phyloP scores from a whole-genome alignment of 2,329 filamentous ascomycete genomes.

The Basipetospora chlamydospora region DNA sequence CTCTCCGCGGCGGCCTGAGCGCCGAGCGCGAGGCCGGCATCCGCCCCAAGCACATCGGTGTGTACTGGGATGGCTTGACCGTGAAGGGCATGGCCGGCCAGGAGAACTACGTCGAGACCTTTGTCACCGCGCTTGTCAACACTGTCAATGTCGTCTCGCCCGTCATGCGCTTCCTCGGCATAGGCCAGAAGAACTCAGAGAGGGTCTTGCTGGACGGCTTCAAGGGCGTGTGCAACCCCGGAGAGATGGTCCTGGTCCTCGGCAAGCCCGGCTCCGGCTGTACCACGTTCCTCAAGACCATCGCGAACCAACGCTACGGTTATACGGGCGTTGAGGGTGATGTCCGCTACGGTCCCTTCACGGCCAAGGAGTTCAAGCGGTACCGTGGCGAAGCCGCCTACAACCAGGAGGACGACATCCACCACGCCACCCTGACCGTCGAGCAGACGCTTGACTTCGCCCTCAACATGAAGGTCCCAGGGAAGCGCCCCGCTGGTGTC shows the following conservation, averaged over 20 bases:
- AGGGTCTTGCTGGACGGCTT: conserved; percentile 62
- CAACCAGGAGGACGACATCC: conserved; percentile 75
- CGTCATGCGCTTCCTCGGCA: conserved; percentile 45
- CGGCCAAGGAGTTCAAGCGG: conserved; percentile 50
- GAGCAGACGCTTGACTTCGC: conserved; percentile 79
- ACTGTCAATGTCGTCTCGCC: conserved; percentile 65
- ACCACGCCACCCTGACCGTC: conserved; percentile 74
- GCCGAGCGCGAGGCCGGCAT: conserved; percentile 68
- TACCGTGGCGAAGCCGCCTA: conserved; percentile 77
- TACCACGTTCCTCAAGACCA: conserved; percentile 54
- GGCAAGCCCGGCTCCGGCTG: conserved; percentile 63
- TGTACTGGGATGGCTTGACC: conserved; percentile 64
- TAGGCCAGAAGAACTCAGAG: conserved; percentile 54
- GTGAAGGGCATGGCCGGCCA: conserved; percentile 62
- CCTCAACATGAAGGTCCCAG: conserved; percentile 69
- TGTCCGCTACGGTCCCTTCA: conserved; percentile 63
- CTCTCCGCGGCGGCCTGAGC: conserved; percentile 54
- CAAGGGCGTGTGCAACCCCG: conserved; percentile 55
- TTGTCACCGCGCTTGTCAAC: conserved; percentile 60
- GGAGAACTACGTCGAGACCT: conserved; percentile 59
- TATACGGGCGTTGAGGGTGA: conserved; percentile 48
- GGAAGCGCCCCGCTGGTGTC: conserved; percentile 61
- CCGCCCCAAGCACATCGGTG: conserved; percentile 63
- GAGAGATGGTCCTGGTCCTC: conserved; percentile 79
- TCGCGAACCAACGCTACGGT: conserved; percentile 48